phyloP scores from a whole-genome alignment of 192 early-diverging fungal genomes.

The Irineochytrium annulatum region DNA sequence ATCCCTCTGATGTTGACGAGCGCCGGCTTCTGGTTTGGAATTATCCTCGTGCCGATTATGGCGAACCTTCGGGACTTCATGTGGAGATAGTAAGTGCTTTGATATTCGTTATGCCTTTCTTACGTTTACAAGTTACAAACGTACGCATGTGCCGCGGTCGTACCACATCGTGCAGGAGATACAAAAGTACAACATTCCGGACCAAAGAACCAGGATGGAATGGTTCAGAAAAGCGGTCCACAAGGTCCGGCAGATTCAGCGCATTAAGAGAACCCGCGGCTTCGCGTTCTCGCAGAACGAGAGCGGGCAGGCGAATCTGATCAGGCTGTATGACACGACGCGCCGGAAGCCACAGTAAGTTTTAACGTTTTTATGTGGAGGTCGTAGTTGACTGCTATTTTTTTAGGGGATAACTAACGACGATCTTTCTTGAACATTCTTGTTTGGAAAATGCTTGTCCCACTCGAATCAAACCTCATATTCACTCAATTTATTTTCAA shows the following conservation, averaged over 20 bases:
- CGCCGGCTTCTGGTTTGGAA: constrained; percentile 74
- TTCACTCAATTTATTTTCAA: no score
- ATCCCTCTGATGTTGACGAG: constrained; percentile 33
- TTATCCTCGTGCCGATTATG: constrained; percentile 76
- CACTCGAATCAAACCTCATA: no score
- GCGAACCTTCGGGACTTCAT: constrained; percentile 84
- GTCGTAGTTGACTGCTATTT: no score
- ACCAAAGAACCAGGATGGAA: constrained; percentile 95
- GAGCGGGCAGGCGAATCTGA: constrained; percentile 81
- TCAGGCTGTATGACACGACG: constrained; percentile 75
- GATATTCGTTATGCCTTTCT: neutral
- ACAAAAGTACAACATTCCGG: constrained; percentile 98
- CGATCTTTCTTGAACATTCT: no score
- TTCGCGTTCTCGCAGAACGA: constrained; percentile 99
- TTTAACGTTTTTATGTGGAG: neutral
- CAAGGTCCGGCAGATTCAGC: constrained; percentile 85
- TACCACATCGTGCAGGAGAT: constrained; percentile 99
- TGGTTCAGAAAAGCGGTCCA: constrained; percentile 97
- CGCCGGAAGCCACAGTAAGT: constrained; percentile 50
- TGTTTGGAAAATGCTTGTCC: no score
- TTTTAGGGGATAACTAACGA: no score
- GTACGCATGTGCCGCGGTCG: constrained; percentile 76
- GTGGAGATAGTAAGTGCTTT: constrained; percentile 79
- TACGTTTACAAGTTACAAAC: constrained; percentile 60
- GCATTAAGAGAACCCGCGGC: constrained; percentile 86